Evolutionary conservation across 164 flowering plant species (phyloP), one percentile per base, ranked within the genome.

Genomic region (Brasenia schreberi): DNA sequence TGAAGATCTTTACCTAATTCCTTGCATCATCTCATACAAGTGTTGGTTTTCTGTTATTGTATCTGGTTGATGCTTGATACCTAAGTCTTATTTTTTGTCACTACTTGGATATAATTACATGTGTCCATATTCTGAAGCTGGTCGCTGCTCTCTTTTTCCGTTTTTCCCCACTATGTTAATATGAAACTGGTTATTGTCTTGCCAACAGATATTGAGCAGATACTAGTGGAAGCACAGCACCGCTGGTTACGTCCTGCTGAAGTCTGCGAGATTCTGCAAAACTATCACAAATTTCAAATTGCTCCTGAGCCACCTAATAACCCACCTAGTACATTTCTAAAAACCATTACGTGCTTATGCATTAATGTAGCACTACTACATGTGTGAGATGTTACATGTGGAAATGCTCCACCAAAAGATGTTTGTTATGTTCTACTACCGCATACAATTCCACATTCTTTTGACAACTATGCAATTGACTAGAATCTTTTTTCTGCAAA

Each of bases 221-320:
- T 91, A 75, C 81, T 82, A 9, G n/a, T 71, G 56, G 97, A 91
- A 78, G 97, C 95, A 19, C 89, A 86, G 70, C 83, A 77, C 68
- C 80, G 97, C 61, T 91, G 97, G 97, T 70, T 91, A 66, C 87
- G 96, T 42, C 96, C 97, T 68, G 91, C 95, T 71, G 97, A 91
- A 78, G 85, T 91, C 69, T 91, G 90, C 83, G 91, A 91, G 81
- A 87, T 91, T 77, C 87, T 91, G 61, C 80, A 79, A 44, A 94
- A 90, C 75, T 81, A 84, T 78, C 72, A 64, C 56, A 84, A 77
- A 64, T 94, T 90, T 69, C 82, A 69, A 49, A 87, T 94, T 76
- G 75, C 90, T 43, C 74, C 88, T 27, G 96, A 90, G 79, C 91
- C 98, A 71, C 88, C 96, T 64, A 75, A 73, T 56, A 83, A 68